Percentiles rank a stretch among this genome's conserved stretches.
Conservation (phyloP, 2,329 filamentous ascomycete genomes). For the Beauveria varroae region DNA sequence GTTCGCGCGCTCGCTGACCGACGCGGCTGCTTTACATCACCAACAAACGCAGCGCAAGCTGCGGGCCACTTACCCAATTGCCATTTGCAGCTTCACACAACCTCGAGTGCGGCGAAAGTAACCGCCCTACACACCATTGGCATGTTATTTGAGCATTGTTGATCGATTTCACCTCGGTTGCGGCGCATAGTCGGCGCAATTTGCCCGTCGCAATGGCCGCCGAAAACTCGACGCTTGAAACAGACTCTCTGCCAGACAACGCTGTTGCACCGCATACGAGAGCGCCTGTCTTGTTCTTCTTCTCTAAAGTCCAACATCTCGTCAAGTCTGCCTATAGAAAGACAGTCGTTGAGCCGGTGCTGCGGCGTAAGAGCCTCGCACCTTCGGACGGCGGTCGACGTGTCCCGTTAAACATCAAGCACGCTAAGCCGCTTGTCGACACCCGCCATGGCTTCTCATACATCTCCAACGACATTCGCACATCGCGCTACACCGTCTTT, state of each 20-base stretch:
- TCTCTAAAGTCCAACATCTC: background rate
- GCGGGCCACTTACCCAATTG: background rate
- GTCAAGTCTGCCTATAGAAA: conserved; percentile 25
- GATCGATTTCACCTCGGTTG: background rate
- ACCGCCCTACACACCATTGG: background rate
- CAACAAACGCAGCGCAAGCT: background rate
- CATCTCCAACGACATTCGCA: conserved; percentile 62
- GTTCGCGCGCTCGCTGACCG: background rate
- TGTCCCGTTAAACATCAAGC: conserved; percentile 35
- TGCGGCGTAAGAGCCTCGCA: conserved; percentile 60
- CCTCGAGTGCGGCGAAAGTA: background rate
- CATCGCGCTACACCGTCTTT: conserved; percentile 74
- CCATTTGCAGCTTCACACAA: background rate
- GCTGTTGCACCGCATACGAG: background rate
- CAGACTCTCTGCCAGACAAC: background rate
- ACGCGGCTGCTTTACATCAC: background rate
- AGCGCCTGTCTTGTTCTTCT: background rate
- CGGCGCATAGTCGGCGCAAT: background rate
- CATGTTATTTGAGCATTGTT: background rate
- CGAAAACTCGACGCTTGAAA: background rate
- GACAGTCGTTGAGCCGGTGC: conserved; percentile 39
- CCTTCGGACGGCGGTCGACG: conserved; percentile 59
- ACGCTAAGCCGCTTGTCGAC: conserved; percentile 37
- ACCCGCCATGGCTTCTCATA: conserved; percentile 41
- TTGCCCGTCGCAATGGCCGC: background rate